Conservation (phyloP, 2,329 filamentous ascomycete genomes). For the Amphichorda felina region DNA sequence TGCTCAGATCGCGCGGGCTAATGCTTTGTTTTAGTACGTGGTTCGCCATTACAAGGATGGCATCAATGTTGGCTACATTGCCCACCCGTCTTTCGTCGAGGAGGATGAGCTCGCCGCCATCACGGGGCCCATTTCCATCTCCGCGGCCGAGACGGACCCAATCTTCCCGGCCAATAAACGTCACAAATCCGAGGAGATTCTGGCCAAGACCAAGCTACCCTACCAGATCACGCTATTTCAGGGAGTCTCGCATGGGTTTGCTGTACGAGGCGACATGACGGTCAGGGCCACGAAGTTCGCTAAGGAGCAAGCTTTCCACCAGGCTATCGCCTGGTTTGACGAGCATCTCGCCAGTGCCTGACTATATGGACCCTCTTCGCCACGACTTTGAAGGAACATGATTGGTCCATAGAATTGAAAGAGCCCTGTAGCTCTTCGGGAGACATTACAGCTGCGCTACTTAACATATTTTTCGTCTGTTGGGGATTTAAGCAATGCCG, state of each 20-base stretch:
- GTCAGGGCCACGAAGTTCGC: constrained; percentile 47
- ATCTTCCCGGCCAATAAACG: constrained; percentile 47
- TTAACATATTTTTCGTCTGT: no score
- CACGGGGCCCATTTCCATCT: constrained; percentile 44
- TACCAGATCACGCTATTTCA: constrained; percentile 64
- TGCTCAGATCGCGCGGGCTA: not conserved
- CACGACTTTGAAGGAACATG: no score
- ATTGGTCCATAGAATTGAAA: no score
- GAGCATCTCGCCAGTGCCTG: constrained; percentile 28
- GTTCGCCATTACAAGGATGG: constrained; percentile 47
- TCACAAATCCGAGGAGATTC: constrained; percentile 44
- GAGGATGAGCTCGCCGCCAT: constrained; percentile 47
- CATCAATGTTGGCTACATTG: constrained; percentile 47
- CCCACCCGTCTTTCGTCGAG: constrained; percentile 52
- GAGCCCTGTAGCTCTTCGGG: no score
- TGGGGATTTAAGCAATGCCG: no score
- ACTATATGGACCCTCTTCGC: no score
- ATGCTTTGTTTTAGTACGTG: constrained; percentile 40
- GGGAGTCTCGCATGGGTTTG: constrained; percentile 61
- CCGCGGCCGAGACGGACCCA: constrained; percentile 51
- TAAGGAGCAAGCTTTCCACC: constrained; percentile 68
- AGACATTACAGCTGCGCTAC: no score
- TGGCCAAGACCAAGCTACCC: constrained; percentile 36
- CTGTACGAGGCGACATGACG: constrained; percentile 49
- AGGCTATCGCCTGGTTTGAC: constrained; percentile 67